Evolutionary conservation across 345 rosid genomes (phyloP), one percentile per base, ranked within the genome.

Genomic region (Mangifera indica): DNA sequence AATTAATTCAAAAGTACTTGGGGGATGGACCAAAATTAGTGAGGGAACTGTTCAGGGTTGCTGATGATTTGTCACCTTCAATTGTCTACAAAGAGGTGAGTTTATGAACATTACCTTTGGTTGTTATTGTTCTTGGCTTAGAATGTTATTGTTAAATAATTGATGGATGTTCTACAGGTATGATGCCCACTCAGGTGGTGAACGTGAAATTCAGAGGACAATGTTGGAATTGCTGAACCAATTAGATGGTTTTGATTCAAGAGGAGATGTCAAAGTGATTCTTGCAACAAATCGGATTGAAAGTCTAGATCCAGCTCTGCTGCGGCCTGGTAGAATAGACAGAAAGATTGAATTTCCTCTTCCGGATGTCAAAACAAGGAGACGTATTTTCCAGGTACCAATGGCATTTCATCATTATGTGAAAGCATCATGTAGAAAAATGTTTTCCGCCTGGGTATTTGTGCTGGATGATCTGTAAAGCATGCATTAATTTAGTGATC

Each of bases 11-110:
- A 65, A 96, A 96, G 78, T 93, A 96, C 83, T 73, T 96, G 80
- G 98, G 97, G 79, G 99, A 96, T 64, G 98, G 96, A 66, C 98
- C 99, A 25, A 95, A 95, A 79, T 80, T 92, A 67, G 98, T 93
- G 76, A 88, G 98, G 67, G 99, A 95, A 76, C 98, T 95, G 60
- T 93, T 93, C 76, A 84, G 97, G 76, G 99, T 93, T 77, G 98
- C 98, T 2, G 98, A 93, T 84, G 98, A 93, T 22, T 89, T 88
- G 51, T 93, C 97, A 45, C 98, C 99, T 63, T 89, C 98, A 46
- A 91, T 96, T 22, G 97, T 96, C 69, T 96, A 93, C 97, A 49
- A 93, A 93, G 81, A 85, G 99, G 99, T 89, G 63, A 56, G 87
- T 79, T 57, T 37, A 22, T 63, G 44, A 56, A 52, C 60, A 62